A percentile compares a stretch with the other conserved stretches of the same genome.
These are phyloP conservation scores for Lathyrus tuberosus DNA, from an alignment of 306 rosid genomes.

Conservation along the genomic window DNA sequence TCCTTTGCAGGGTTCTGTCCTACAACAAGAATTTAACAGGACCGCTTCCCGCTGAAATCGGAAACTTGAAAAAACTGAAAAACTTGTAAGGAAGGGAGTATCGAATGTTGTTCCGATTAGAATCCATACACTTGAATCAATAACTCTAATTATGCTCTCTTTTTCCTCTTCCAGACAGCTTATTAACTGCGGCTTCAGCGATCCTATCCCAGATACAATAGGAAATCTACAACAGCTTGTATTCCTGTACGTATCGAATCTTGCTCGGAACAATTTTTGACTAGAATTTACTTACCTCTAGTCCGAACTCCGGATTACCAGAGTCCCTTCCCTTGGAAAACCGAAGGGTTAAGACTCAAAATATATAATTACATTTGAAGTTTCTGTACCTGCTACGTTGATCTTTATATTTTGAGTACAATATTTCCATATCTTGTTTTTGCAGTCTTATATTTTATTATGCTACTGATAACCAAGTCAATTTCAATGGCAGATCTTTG, in stretches of 20 bases:
- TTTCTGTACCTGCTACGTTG: constrained; percentile 24
- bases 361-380: neutral
- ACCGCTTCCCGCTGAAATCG: constrained; percentile 53
- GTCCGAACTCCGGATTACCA: neutral
- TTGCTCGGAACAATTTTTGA: neutral
- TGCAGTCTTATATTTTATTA: constrained; percentile 6
- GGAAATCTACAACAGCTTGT: constrained; percentile 59
- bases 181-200: constrained; percentile 66
- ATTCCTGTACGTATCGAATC: constrained; percentile 53
- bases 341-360: neutral
- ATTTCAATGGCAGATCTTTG: constrained; percentile 48
- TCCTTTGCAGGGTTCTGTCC: constrained; percentile 63
- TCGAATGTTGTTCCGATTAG: constrained; percentile 18
- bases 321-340: neutral
- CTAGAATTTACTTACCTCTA: neutral
- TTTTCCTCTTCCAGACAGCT: constrained; percentile 50
- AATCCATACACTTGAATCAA: constrained; percentile 31
- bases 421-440: constrained; percentile 3
- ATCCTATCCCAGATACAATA: constrained; percentile 60
- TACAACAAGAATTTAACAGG: constrained; percentile 55
- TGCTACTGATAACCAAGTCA: constrained; percentile 26
- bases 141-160: constrained; percentile 31
- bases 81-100: constrained; percentile 57
- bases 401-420: constrained; percentile 1
- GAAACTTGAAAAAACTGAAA: constrained; percentile 55